phyloP scores from a whole-genome alignment of 2,329 filamentous ascomycete species.

The Fusarium coffeatum region DNA sequence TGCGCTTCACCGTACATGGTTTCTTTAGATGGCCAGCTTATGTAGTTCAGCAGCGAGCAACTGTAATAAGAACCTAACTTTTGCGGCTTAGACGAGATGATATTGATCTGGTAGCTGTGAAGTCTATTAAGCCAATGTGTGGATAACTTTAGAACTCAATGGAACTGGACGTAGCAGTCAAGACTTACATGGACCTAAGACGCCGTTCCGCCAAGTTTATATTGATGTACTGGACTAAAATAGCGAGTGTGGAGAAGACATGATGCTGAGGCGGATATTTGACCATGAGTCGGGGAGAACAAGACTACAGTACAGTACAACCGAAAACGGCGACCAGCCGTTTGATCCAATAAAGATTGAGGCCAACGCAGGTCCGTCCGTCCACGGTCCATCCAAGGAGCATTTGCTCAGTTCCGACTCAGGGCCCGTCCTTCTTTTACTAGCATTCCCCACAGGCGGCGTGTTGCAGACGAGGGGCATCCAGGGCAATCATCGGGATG shows the following conservation, averaged over 20 bases:
- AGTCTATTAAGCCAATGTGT: not conserved
- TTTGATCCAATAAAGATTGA: constrained; percentile 4
- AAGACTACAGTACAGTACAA: not conserved
- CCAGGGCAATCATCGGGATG: constrained; percentile 25
- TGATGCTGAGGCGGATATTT: constrained; percentile 20
- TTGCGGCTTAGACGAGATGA: not conserved
- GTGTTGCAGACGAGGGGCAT: constrained; percentile 7
- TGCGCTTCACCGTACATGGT: not conserved
- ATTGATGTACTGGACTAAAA: constrained; percentile 2
- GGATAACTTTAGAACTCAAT: not conserved
- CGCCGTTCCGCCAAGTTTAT: not conserved
- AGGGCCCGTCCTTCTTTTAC: not conserved
- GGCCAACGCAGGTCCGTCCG: constrained; percentile 28
- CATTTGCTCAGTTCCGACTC: constrained; percentile 19
- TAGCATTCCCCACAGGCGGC: constrained; percentile 22
- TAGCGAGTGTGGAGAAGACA: constrained; percentile 17
- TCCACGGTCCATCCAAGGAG: constrained; percentile 28
- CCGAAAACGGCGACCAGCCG: not conserved
- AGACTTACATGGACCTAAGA: not conserved
- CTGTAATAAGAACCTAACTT: not conserved
- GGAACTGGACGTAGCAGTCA: not conserved
- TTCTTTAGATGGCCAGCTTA: constrained; percentile 1
- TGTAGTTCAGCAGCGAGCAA: not conserved
- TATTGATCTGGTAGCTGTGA: not conserved
- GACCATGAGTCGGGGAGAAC: constrained; percentile 2